phyloP scores from a whole-genome alignment of 1,284 basidiomycete genomes.

The Porodaedalea pini region DNA sequence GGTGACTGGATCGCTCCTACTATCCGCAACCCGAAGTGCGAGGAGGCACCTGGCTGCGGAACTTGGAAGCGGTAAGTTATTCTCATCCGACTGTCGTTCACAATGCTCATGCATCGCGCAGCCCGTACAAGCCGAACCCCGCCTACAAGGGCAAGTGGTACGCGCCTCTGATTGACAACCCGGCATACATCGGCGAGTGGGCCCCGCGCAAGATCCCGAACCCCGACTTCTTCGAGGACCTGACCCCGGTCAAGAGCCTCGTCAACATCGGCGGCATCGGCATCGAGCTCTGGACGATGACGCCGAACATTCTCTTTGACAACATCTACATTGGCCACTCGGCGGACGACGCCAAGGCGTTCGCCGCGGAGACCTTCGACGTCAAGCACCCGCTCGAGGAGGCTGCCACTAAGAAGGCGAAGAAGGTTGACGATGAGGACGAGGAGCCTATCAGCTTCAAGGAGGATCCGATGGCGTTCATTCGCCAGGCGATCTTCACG shows the following conservation, averaged over 20 bases:
- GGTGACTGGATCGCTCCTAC: conserved; percentile 96
- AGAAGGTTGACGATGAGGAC: conserved; percentile 48
- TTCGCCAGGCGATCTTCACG: conserved; percentile 68
- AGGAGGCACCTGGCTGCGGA: conserved; percentile 90
- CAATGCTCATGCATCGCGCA: conserved; percentile 28
- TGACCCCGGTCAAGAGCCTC: conserved; percentile 79
- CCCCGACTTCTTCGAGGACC: conserved; percentile 90
- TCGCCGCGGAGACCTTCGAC: conserved; percentile 82
- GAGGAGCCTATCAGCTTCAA: conserved; percentile 56
- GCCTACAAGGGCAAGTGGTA: conserved; percentile 96
- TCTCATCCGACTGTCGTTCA: neutral
- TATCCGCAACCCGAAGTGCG: conserved; percentile 87
- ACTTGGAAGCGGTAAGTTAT: conserved; percentile 72
- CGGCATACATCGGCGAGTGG: conserved; percentile 97
- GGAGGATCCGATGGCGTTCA: conserved; percentile 72
- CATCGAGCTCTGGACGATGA: conserved; percentile 99
- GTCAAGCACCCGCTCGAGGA: conserved; percentile 76
- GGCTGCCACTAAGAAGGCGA: conserved; percentile 44
- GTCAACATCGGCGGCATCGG: conserved; percentile 89
- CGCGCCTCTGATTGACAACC: conserved; percentile 92
- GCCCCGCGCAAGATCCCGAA: conserved; percentile 89
- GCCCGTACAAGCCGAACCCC: conserved; percentile 88
- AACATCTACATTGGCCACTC: conserved; percentile 95
- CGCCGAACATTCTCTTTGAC: conserved; percentile 93
- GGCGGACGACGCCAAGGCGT: conserved; percentile 70